Conservation (phyloP, 495 filamentous ascomycete genomes). For the Aspergillus funiculosus region DNA sequence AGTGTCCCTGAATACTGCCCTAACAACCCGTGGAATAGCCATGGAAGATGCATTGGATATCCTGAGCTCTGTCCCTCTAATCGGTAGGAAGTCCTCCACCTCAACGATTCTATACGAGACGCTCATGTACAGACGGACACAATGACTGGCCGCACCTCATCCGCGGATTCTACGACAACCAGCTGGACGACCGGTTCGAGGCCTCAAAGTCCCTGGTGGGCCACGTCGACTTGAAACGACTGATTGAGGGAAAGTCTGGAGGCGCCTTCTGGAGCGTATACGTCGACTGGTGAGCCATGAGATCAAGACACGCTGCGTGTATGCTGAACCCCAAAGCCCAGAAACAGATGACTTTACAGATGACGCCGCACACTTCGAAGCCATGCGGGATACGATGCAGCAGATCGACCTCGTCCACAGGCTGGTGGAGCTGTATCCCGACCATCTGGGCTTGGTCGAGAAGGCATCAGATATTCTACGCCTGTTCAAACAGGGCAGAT, state of each 20-base stretch:
- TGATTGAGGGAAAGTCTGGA: not conserved
- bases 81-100: no score
- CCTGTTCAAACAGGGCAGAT: conserved; percentile 14
- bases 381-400: conserved; percentile 26
- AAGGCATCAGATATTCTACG: conserved; percentile 5
- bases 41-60: no score
- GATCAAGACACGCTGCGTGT: not conserved
- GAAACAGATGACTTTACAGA: not conserved
- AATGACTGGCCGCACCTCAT: not conserved
- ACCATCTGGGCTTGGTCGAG: not conserved
- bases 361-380: not conserved
- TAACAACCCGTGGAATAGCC: no score
- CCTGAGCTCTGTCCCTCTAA: not conserved
- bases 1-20: no score
- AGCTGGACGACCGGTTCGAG: not conserved
- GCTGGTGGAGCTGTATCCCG: conserved; percentile 20
- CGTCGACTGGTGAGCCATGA: not conserved
- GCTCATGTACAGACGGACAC: not conserved
- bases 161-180: not conserved
- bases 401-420: conserved; percentile 35
- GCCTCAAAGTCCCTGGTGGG: not conserved
- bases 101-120: no score
- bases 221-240: not conserved
- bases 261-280: not conserved
- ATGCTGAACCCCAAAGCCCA: not conserved